A percentile compares a stretch with the other conserved stretches of the same genome.
Conservation (phyloP, 129 eudicot genomes). For the Ambrosia artemisiifolia region DNA sequence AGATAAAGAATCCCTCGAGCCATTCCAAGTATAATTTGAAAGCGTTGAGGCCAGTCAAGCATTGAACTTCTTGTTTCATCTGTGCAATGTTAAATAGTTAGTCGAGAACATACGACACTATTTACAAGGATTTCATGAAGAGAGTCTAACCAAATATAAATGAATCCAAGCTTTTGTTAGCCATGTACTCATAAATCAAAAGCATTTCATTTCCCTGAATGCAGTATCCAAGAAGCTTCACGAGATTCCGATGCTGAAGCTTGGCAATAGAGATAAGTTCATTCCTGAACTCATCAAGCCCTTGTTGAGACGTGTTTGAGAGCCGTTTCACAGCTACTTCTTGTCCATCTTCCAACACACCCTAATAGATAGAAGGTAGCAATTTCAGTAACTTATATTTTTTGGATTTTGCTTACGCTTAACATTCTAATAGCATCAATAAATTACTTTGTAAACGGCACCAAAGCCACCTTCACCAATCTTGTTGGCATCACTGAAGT, state of each 20-base stretch:
- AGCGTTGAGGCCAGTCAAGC: background rate
- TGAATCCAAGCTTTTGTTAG: slow-evolving; percentile 30
- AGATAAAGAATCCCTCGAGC: slow-evolving; percentile 27
- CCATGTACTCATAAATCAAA: slow-evolving; percentile 34
- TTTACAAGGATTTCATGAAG: no score
- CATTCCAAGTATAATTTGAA: slow-evolving; percentile 15
- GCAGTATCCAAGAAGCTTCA: slow-evolving; percentile 35
- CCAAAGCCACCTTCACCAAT: no score
- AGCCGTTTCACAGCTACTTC: slow-evolving; percentile 29
- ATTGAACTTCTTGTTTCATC: slow-evolving; percentile 19
- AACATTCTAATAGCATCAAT: no score
- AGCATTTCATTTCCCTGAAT: slow-evolving; percentile 21
- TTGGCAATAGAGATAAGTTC: slow-evolving; percentile 20
- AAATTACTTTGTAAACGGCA: no score
- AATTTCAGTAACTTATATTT: no score
- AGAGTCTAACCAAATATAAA: slow-evolving; percentile 4
- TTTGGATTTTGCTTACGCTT: no score
- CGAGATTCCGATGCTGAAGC: slow-evolving; percentile 35
- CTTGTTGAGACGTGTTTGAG: slow-evolving; percentile 20
- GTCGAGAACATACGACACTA: no score
- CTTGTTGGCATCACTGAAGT: no score
- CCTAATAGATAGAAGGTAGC: background rate
- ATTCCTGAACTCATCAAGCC: slow-evolving; percentile 27
- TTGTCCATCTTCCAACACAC: slow-evolving; percentile 18
- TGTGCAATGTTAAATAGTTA: background rate